Evolutionary conservation across 192 early-diverging fungal species (phyloP).

Genomic region (Rhizophagus prolifer): DNA sequence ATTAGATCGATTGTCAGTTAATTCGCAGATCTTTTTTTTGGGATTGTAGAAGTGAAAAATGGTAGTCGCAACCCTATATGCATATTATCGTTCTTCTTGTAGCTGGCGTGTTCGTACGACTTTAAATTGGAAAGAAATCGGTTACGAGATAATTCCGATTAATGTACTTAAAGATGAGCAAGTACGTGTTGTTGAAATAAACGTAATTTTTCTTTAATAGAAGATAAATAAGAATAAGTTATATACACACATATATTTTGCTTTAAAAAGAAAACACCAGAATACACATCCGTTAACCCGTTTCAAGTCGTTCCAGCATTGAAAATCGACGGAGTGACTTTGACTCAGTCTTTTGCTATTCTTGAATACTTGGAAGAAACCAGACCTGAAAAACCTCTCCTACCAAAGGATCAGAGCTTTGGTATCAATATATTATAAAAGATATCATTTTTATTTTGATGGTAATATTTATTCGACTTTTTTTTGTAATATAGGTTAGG

Average conservation of each 20-base stretch:
- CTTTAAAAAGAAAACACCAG: slow-evolving; percentile 40
- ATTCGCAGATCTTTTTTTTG: no score
- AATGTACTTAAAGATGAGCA: slow-evolving; percentile 80
- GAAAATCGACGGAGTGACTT: slow-evolving; percentile 50
- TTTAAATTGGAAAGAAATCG: slow-evolving; percentile 74
- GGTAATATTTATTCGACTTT: slow-evolving; percentile 1
- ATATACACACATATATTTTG: background rate
- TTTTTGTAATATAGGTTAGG: slow-evolving; percentile 52
- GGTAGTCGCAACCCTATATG: slow-evolving; percentile 60
- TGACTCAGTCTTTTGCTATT: slow-evolving; percentile 78
- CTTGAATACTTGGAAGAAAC: slow-evolving; percentile 89
- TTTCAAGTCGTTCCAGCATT: slow-evolving; percentile 67
- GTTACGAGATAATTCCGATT: slow-evolving; percentile 62
- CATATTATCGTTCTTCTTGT: slow-evolving; percentile 76
- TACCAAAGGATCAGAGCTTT: slow-evolving; percentile 74
- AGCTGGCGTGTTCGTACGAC: slow-evolving; percentile 76
- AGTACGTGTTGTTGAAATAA: slow-evolving; percentile 30
- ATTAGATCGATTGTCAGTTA: no score
- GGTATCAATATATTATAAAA: slow-evolving; percentile 36
- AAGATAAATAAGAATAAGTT: no score
- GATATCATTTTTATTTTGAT: background rate
- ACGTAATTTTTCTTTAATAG: no score
- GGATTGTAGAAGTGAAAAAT: background rate
- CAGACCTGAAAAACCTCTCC: slow-evolving; percentile 60
- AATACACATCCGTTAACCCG: slow-evolving; percentile 70